Percentiles rank a stretch among this genome's conserved stretches.
These are phyloP conservation scores for Carex myosuroides DNA, from an alignment of 176 grass and related monocot genomes.

Conservation along the genomic window DNA sequence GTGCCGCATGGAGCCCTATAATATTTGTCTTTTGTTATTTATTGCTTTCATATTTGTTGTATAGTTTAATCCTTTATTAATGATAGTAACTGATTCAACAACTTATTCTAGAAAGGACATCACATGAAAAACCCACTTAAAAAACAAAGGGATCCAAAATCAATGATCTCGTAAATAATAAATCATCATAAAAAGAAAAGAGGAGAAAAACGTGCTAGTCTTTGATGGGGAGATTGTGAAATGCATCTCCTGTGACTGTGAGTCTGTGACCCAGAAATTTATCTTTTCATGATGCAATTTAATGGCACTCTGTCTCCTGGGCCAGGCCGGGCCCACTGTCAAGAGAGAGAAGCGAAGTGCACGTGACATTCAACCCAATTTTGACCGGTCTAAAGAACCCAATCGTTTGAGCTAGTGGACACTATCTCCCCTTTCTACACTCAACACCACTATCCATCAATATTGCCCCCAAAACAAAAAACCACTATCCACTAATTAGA, in stretches of 20 bases:
- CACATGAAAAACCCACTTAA: not conserved
- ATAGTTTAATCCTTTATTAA: not conserved
- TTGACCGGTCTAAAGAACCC: not conserved
- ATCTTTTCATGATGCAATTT: slow-evolving; percentile 1
- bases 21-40: not conserved
- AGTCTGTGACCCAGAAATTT: not conserved
- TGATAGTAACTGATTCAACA: not conserved
- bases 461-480: too few species aligned
- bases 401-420: not conserved
- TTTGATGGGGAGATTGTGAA: not conserved
- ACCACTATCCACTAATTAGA: not conserved
- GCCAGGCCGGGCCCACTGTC: not conserved
- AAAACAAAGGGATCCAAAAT: not conserved
- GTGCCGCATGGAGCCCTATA: not conserved
- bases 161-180: not conserved
- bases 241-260: not conserved
- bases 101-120: not conserved
- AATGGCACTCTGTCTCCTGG: not conserved
- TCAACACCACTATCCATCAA: not conserved
- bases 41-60: not conserved
- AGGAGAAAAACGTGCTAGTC: not conserved
- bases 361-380: not conserved
- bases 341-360: not conserved
- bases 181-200: not conserved
- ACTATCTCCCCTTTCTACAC: slow-evolving; percentile 2